Percentiles rank a stretch among this genome's conserved stretches.
Conservation (phyloP, 306 rosid genomes). For the Cucurbita maxima region DNA sequence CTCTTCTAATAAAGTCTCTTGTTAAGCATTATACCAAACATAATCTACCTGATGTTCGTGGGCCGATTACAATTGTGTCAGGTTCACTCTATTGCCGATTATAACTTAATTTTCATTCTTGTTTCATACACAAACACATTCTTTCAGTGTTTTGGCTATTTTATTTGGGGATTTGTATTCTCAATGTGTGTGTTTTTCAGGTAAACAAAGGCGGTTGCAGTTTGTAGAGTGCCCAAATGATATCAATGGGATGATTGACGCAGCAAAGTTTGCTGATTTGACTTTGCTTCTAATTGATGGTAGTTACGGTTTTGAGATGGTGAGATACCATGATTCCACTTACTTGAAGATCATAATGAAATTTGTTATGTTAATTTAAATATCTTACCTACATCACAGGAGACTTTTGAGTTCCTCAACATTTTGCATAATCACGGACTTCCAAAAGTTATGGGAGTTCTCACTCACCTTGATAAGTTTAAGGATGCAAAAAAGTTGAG, state of each 20-base stretch:
- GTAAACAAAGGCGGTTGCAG: constrained; percentile 84
- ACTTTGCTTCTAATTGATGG: too few species aligned
- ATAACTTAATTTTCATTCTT: background rate
- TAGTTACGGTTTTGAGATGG: constrained; percentile 12
- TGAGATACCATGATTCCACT: constrained; percentile 18
- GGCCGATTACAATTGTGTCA: constrained; percentile 84
- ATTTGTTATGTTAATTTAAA: background rate
- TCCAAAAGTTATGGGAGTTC: constrained; percentile 95
- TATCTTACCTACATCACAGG: constrained; percentile 5
- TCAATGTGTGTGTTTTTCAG: constrained; percentile 23
- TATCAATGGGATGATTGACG: constrained; percentile 32
- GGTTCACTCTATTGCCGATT: constrained; percentile 21
- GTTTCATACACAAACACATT: background rate
- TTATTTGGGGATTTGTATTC: background rate
- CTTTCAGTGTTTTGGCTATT: background rate
- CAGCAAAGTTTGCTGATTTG: too few species aligned
- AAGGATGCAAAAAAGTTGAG: constrained; percentile 70
- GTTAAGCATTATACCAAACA: constrained; percentile 82
- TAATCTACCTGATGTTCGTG: constrained; percentile 67
- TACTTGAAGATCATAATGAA: background rate
- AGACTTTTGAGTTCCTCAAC: too few species aligned
- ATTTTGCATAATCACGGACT: too few species aligned
- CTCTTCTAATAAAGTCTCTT: constrained; percentile 64
- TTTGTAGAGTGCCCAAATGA: constrained; percentile 92
- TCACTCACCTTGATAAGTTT: constrained; percentile 82